Evolutionary conservation across 192 early-diverging fungal genomes (phyloP), one percentile per base, ranked within the genome.

Genomic region (Backusella tuberculispora): DNA sequence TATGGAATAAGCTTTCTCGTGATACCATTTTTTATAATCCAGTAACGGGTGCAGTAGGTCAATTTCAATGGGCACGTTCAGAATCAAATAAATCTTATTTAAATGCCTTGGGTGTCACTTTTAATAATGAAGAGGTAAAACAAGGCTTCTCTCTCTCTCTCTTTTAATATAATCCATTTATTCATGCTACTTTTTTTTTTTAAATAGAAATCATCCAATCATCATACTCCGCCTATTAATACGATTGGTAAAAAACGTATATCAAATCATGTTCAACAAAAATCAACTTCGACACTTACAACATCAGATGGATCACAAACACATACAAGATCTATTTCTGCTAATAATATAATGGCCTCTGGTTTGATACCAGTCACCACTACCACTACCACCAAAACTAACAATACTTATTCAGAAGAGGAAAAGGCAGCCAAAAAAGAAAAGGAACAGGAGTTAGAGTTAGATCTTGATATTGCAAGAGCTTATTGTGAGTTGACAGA

Each of bases 1-100:
- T 83, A 5, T 83, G 81, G 81, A 66, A 69, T 15, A 83, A 78
- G 26, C 67, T 83, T 13, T 83, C 81, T 26, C 60, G 72, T 10
- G 81, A 83, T 50, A 73, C 81, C 3, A 75, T 83, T 4, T 83
- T 83, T 43, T 83, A 79, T 37, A 83, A 83, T 70, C 77, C 81
- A 21, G 40, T 79, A 15, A 83, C 81, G 38, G 81, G 81, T 8
- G 67, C 74, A 10, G 69, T 83, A n/a, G 81, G 81, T n/a, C 81
- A 83, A 40, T 83, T 83, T 37, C 81, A 79, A 34, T 83, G 81
- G 81, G 76, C 74, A 60, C 50, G 81, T 46, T 83, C 81, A 13
- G 73, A 83, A 46, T 77, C 72, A 13, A 78, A 79, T 45, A 70
- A 66, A 26, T 72, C 69, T 15, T 83, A 83, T 48, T 53, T 83